Evolutionary conservation across 164 flowering plant genomes (phyloP).

Genomic region (Magnolia officinalis): DNA sequence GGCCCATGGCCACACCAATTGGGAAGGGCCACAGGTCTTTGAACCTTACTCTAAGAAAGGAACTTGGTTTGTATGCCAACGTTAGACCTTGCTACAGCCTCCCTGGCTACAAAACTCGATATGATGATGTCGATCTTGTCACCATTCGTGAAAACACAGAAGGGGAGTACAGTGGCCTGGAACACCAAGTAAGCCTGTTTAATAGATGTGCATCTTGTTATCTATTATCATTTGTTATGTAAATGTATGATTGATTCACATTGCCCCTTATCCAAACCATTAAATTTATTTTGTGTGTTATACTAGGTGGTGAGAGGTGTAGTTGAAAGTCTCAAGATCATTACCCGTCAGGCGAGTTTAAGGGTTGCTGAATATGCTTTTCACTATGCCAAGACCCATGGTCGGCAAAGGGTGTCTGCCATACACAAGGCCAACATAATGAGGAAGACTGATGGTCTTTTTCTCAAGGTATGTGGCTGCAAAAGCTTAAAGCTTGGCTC

Average conservation of each 20-base stretch:
- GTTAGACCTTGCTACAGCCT: slow-evolving; percentile 94
- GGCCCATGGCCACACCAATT: slow-evolving; percentile 98
- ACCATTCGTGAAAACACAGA: slow-evolving; percentile 97
- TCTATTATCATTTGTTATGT: neutral
- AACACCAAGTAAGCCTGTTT: slow-evolving; percentile 66
- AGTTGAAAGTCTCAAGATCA: slow-evolving; percentile 94
- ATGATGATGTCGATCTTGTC: slow-evolving; percentile 86
- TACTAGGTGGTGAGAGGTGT: slow-evolving; percentile 96
- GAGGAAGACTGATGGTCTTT: slow-evolving; percentile 98
- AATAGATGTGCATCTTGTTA: too few species aligned
- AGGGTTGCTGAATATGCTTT: slow-evolving; percentile 98
- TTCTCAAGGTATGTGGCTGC: slow-evolving; percentile 58
- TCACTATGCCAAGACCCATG: slow-evolving; percentile 84
- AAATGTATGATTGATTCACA: neutral
- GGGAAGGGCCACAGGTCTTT: slow-evolving; percentile 95
- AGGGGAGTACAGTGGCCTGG: slow-evolving; percentile 98
- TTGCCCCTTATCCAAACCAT: neutral
- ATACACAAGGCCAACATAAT: slow-evolving; percentile 98
- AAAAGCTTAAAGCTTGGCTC: slow-evolving; percentile 1
- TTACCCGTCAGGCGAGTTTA: slow-evolving; percentile 92
- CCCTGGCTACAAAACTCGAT: slow-evolving; percentile 87
- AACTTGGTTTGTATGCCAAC: slow-evolving; percentile 91
- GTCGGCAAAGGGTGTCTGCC: slow-evolving; percentile 87
- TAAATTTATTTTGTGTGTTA: neutral
- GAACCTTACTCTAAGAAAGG: slow-evolving; percentile 90